Evolutionary conservation across 2,329 filamentous ascomycete genomes (phyloP).

Genomic region (Xylaria sp.): DNA sequence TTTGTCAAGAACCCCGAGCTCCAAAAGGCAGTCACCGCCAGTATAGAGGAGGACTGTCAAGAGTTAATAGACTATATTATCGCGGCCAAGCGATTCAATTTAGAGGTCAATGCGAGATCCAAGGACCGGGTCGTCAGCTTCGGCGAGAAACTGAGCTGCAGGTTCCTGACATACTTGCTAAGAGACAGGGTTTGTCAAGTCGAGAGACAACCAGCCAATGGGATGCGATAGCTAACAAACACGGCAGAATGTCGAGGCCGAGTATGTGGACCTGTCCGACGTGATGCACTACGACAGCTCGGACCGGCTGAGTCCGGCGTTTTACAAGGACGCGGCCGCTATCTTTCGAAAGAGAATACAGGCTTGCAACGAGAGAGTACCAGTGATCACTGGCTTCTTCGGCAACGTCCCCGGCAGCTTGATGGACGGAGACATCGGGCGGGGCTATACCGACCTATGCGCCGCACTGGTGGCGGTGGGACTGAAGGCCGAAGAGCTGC

Average conservation of each 20-base stretch:
- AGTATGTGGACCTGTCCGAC: conserved; percentile 89
- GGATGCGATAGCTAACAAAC: conserved; percentile 30
- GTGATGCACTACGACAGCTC: conserved; percentile 69
- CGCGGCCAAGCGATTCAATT: conserved; percentile 66
- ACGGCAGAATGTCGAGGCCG: conserved; percentile 74
- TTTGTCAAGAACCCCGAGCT: conserved; percentile 62
- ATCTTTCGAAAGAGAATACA: conserved; percentile 66
- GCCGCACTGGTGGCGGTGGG: conserved; percentile 90
- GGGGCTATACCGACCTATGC: conserved; percentile 96
- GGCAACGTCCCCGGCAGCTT: conserved; percentile 89
- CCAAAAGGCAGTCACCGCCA: conserved; percentile 60
- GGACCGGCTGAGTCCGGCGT: conserved; percentile 64
- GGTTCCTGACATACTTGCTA: conserved; percentile 84
- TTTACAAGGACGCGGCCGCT: conserved; percentile 68
- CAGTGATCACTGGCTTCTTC: conserved; percentile 91
- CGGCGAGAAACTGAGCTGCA: conserved; percentile 93
- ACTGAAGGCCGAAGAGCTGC: conserved; percentile 82
- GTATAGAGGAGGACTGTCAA: conserved; percentile 78
- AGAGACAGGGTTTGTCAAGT: conserved; percentile 63
- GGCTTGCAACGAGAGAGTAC: conserved; percentile 68
- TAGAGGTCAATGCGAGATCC: conserved; percentile 76
- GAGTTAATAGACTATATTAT: conserved; percentile 75
- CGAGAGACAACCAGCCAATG: background rate
- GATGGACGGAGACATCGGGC: conserved; percentile 84
- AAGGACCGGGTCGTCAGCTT: conserved; percentile 91